Base-by-base conservation (phyloP, 2,329 filamentous ascomycete genomes). In the Ophiostoma populinum region DNA sequence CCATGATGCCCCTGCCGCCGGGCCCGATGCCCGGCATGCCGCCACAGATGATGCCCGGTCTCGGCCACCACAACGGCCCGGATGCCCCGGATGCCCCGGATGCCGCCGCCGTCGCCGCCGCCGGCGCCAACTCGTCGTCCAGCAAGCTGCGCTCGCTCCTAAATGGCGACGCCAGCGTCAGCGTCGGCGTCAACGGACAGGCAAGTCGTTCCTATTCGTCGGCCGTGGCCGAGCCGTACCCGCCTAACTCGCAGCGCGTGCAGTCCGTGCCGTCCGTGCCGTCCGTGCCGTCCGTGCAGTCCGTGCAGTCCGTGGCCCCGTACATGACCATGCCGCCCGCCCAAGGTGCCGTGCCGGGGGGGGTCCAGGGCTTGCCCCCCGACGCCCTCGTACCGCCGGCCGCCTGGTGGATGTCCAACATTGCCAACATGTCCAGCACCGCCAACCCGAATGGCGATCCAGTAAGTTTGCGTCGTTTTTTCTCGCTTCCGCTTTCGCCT, bases 381-480 rank as follows among this genome's bases (percentile, higher is more conserved):
- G 36, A 24, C 13, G 28, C 26, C 20, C 20, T 26, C 13, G 28
- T 15, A 7, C 38, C 46, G 6, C 41, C 43, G 10, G 43, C 46
- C 6, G 44, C 45, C 19, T 50, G 48, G 48, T 50, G 48, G 48
- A 36, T 48, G 39, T 38, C 40, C 21, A 45, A 45, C 20, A 43
- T 45, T 38, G 43, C 43, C 32, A 45, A 42, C 24, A 45, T 43
- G 40, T 22, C 37, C 16, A 42, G 31, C 38, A 39, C 38, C 11
- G 42, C 38, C 21, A 42, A 43, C 18, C 21, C 40, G 7, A 40
- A 37, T 24, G 36, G 34, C 16, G 41, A 41, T 6, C 34, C 41
- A 13, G 41, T 43, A 24, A 6, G 32, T 26, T 2, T 15, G 11
- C 8, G 6, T 15, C 13, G 4, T 12, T 13, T 7, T 6, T n/a